Evolutionary conservation across 768 basidiomycete genomes (phyloP).

Genomic region (Phaffia australis): DNA sequence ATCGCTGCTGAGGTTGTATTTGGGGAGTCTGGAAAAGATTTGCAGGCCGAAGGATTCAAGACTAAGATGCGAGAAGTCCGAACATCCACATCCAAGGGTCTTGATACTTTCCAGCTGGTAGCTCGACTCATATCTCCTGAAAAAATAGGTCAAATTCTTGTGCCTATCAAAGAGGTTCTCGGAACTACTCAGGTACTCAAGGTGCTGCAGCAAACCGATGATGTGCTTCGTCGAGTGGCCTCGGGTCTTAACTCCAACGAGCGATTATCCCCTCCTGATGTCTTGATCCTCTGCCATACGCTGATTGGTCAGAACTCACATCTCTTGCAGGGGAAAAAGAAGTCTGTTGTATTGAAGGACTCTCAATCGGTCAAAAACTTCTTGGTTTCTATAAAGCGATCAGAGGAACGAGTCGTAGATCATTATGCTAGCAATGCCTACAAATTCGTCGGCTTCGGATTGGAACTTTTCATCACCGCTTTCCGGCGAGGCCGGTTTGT

Average conservation of each 20-base stretch:
- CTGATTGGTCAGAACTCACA: slow-evolving; percentile 80
- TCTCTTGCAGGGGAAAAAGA: slow-evolving; percentile 54
- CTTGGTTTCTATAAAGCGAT: slow-evolving; percentile 68
- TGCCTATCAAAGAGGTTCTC: slow-evolving; percentile 72
- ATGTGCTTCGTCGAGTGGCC: slow-evolving; percentile 71
- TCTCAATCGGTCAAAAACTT: slow-evolving; percentile 46
- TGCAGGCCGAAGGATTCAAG: slow-evolving; percentile 78
- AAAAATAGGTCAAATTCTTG: slow-evolving; percentile 62
- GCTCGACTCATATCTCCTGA: slow-evolving; percentile 66
- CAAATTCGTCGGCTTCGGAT: slow-evolving; percentile 81
- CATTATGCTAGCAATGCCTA: slow-evolving; percentile 79
- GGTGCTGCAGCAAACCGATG: slow-evolving; percentile 73
- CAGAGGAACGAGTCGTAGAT: slow-evolving; percentile 47
- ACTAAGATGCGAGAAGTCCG: slow-evolving; percentile 88
- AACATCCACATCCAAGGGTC: slow-evolving; percentile 64
- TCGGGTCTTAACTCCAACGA: slow-evolving; percentile 74
- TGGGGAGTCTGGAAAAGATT: slow-evolving; percentile 83
- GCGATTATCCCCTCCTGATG: slow-evolving; percentile 55
- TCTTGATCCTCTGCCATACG: slow-evolving; percentile 75
- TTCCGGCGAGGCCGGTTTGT: slow-evolving; percentile 77
- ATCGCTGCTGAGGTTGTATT: slow-evolving; percentile 83
- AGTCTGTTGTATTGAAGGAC: slow-evolving; percentile 39
- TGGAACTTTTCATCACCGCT: slow-evolving; percentile 81
- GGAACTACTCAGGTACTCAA: slow-evolving; percentile 70
- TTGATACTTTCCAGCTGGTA: slow-evolving; percentile 74